Base-by-base conservation (phyloP, 192 early-diverging fungal genomes). In the Coemansia sp. region DNA sequence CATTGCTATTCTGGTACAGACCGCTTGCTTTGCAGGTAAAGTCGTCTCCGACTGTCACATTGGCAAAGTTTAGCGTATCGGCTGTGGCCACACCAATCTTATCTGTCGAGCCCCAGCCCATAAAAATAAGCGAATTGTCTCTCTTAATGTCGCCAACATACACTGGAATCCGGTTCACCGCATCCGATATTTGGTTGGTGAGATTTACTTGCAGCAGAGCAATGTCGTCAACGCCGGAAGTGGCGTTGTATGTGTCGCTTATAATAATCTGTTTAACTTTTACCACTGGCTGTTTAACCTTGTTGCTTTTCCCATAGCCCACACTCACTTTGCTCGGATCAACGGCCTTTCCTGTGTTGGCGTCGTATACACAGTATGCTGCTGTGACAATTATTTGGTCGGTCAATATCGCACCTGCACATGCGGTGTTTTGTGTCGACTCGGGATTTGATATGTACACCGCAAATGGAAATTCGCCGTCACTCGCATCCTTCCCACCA, bases 381-480 rank as follows among this genome's bases (percentile, higher is more conserved):
- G 75, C 54, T 35, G 75, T 77, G 12, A 77, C 68, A 19, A 77
- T 53, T 35, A 77, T 62, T 26, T 77, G 75, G 53, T 77, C 69
- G 6, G 75, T 77, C 31, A 77, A 57, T 35, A 77, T 77, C 14
- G 75, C 75, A 31, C 75, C 75, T 16, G 75, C 75, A 26, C 75
- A 77, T 6, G 57, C 75, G 8, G 69, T 77, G 45, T 71, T 72
- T 38, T 68, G 54, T 49, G 69, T 77, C 45, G 60, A 61, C 9
- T 43, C 61, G 3, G 75, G 66, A n/a, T 65, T 61, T 4, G 75
- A 71, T 5, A 77, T 60, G 17, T 64, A 72, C 7, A 77, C 75
- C 2, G 69, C 63, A 61, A 68, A 77, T n/a, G 75, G 75, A 54
- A 67, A 77, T 31, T 72, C 47, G 17, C 55, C 52, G 11, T 68